Evolutionary conservation across 2,329 filamentous ascomycete species (phyloP), one percentile per base, ranked within the genome.

Genomic region (Trichoderma gracile): DNA sequence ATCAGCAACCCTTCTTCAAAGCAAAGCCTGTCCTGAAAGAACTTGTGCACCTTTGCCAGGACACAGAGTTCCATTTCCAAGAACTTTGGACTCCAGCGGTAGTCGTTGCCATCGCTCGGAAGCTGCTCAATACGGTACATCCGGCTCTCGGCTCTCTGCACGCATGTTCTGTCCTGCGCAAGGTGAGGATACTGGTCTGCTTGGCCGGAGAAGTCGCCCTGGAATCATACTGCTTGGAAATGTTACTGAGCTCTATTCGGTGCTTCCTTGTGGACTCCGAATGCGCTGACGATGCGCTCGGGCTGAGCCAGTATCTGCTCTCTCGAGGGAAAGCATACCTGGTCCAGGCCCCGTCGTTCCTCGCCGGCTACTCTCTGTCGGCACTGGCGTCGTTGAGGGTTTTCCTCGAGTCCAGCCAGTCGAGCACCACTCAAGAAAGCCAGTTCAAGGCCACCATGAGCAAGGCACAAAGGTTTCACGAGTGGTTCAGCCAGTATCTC

Each of bases 221-320:
- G 25, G 80, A 86, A 46, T 90, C 89, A 0, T 98, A 98, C 72
- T 91, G 92, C 12, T 76, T 97, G 15, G 92, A 99, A 75, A 95
- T 97, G 91, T 82, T 96, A 0, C 81, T 99, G 1, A 91, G 93
- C 71, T 89, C 90, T 1, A 81, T 97, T 21, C 84, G 90, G 10
- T 87, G 88, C 0, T 96, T 93, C 69, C 80, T 98, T 6, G 89
- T 89, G 1, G 89, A 98, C 69, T 84, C 89, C 0, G 90, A 96
- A 72, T 98, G 94, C 75, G 91, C 93, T 10, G 92, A 97, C 72
- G 95, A 99, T 78, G 89, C 91, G 1, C 82, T 98, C 50, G 94
- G 93, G 0, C 85, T 99, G 40, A 87, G 91, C 66, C 90, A 92
- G 74, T 97, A 96, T 75, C 82, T 99, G 1, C 81, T 98, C 15